Evolutionary conservation across 257 asterid species (phyloP).

Genomic region (Forsythia suspensa): DNA sequence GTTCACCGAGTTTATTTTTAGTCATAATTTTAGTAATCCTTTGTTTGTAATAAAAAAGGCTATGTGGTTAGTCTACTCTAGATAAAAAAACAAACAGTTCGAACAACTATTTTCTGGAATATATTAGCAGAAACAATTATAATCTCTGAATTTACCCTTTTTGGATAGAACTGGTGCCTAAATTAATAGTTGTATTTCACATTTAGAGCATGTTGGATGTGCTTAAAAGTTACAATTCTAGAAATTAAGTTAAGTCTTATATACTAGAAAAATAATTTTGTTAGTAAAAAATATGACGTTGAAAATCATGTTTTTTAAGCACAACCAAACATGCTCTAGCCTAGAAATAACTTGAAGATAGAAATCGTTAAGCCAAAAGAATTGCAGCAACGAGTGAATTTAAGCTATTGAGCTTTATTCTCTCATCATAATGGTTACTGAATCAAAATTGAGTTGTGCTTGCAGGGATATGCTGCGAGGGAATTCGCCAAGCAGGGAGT

Average conservation of each 20-base stretch:
- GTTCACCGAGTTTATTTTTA: not conserved
- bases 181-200: not conserved
- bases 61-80: too few species aligned
- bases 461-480: conserved; percentile 96
- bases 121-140: not conserved
- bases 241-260: not conserved
- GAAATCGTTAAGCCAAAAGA: not conserved
- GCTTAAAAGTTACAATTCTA: not conserved
- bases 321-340: not conserved
- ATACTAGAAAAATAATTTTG: not conserved
- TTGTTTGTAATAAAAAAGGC: not conserved
- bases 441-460: conserved; percentile 12
- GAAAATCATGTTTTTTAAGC: not conserved
- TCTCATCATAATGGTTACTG: not conserved
- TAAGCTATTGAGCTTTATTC: not conserved
- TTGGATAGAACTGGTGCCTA: not conserved
- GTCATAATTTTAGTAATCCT: not conserved
- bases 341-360: not conserved
- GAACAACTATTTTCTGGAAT: not conserved
- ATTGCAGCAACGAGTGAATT: not conserved
- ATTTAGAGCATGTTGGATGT: not conserved
- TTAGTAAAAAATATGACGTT: not conserved
- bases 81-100: not conserved
- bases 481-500: conserved; percentile 95
- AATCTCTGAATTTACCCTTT: not conserved